Conservation (phyloP, 768 basidiomycete species). For the Leucocoprinus sp. region DNA sequence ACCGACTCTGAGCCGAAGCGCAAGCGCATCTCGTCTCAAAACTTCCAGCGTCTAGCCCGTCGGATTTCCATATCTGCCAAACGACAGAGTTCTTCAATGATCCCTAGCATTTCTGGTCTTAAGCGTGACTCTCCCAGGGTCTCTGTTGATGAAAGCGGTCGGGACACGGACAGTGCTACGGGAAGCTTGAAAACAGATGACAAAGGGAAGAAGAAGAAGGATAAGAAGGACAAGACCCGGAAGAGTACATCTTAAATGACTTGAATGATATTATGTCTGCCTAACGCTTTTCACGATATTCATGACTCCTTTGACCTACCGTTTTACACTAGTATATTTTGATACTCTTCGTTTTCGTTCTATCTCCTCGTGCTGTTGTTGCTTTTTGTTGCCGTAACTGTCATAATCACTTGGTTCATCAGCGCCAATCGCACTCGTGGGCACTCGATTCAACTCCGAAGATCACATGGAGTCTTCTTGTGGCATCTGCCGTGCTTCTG, state of each 20-base stretch:
- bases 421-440: background rate
- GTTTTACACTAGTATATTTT: slow-evolving; percentile 10
- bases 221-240: slow-evolving; percentile 54
- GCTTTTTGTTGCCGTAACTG: no score
- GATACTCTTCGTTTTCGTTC: background rate
- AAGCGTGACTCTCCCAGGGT: slow-evolving; percentile 38
- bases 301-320: slow-evolving; percentile 14
- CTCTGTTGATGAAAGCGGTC: slow-evolving; percentile 40
- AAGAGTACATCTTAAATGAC: slow-evolving; percentile 24
- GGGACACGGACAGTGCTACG: slow-evolving; percentile 44
- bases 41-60: slow-evolving; percentile 75
- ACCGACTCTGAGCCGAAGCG: slow-evolving; percentile 68
- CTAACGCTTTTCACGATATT: slow-evolving; percentile 20
- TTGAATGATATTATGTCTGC: slow-evolving; percentile 14
- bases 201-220: slow-evolving; percentile 52
- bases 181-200: slow-evolving; percentile 46
- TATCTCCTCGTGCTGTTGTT: no score
- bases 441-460: background rate
- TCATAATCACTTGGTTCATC: slow-evolving; percentile 1
- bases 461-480: slow-evolving; percentile 10
- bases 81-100: slow-evolving; percentile 46
- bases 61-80: slow-evolving; percentile 60
- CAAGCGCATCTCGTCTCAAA: slow-evolving; percentile 77
- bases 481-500: slow-evolving; percentile 3
- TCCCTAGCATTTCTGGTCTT: slow-evolving; percentile 38